phyloP scores from a whole-genome alignment of 2,329 filamentous ascomycete species.

The Paramyrothecium roridum region DNA sequence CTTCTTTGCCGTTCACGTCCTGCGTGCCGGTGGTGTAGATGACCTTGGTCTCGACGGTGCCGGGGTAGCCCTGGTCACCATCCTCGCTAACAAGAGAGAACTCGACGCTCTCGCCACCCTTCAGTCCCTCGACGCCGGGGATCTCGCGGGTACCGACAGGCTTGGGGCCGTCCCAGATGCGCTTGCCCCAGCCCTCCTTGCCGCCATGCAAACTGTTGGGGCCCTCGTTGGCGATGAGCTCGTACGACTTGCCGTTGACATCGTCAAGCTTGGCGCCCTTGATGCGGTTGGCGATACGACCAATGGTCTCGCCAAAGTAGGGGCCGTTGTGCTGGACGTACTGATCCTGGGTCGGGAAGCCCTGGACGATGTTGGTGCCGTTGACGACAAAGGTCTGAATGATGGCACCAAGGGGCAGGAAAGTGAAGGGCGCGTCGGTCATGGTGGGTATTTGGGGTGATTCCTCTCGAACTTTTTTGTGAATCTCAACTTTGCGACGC shows the following conservation, averaged over 20 bases:
- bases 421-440: constrained; percentile 52
- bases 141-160: constrained; percentile 51
- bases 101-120: constrained; percentile 63
- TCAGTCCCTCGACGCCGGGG: constrained; percentile 44
- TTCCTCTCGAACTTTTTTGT: too few species aligned
- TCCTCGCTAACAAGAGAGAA: constrained; percentile 69
- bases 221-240: constrained; percentile 72
- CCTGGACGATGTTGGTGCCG: constrained; percentile 82
- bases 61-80: constrained; percentile 87
- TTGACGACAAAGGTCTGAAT: constrained; percentile 78
- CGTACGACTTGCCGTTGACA: constrained; percentile 69
- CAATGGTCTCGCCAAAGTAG: constrained; percentile 92
- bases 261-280: constrained; percentile 65
- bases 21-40: constrained; percentile 76
- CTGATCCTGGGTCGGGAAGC: constrained; percentile 71
- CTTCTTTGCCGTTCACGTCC: constrained; percentile 56
- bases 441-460: constrained; percentile 20
- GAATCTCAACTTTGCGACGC: too few species aligned
- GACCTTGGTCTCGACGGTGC: constrained; percentile 73
- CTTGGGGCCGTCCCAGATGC: constrained; percentile 69
- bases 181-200: constrained; percentile 75
- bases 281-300: constrained; percentile 79
- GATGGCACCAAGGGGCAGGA: constrained; percentile 74
- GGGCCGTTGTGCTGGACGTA: constrained; percentile 74
- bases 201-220: constrained; percentile 76